These are phyloP conservation scores for Thalassia testudinum DNA, from an alignment of 116 monocot species.

Conservation along the genomic window DNA sequence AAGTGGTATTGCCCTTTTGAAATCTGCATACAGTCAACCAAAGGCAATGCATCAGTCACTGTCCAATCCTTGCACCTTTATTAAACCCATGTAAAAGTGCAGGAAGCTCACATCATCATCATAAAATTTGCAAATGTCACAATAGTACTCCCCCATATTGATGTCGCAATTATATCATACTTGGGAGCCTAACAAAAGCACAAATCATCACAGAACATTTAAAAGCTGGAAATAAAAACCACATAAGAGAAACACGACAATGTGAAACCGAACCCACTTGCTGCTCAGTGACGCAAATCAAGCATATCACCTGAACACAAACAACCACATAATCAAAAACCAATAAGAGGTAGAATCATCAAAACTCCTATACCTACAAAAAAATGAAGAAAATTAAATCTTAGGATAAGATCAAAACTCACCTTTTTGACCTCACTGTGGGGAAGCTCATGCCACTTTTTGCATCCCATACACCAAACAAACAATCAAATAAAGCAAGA, in stretches of 20 bases:
- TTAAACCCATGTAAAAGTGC: no score
- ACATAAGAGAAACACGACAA: neutral
- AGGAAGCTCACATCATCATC: constrained; percentile 58
- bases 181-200: constrained; percentile 28
- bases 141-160: constrained; percentile 80
- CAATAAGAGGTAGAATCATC: neutral
- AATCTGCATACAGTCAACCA: constrained; percentile 19
- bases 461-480: no score
- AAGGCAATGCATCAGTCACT: no score
- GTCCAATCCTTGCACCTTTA: no score
- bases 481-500: no score
- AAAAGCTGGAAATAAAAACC: no score
- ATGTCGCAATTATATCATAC: constrained; percentile 64
- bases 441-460: constrained; percentile 51
- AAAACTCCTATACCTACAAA: no score
- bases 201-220: neutral
- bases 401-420: no score
- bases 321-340: neutral
- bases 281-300: constrained; percentile 63
- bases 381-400: no score
- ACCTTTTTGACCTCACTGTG: constrained; percentile 31
- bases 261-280: constrained; percentile 18
- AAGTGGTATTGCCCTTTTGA: constrained; percentile 57
- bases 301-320: constrained; percentile 43
- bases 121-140: constrained; percentile 56